These are phyloP conservation scores for Solanum megistacrolobum DNA, from an alignment of 257 asterid genomes.

Conservation along the genomic window DNA sequence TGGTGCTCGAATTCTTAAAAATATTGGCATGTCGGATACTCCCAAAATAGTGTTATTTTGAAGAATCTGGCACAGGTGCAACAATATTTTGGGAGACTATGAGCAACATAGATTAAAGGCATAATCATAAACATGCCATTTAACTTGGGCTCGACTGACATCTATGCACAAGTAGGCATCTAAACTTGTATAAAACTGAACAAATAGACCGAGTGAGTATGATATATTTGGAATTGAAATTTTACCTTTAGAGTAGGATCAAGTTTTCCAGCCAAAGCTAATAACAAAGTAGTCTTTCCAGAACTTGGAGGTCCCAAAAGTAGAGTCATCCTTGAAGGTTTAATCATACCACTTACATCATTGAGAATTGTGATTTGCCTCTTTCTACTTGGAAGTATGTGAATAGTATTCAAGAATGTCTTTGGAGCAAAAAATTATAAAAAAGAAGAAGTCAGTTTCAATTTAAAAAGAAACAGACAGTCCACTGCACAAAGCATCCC, in stretches of 20 bases:
- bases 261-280: slow-evolving; percentile 67
- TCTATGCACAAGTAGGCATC: no score
- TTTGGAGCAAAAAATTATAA: not conserved
- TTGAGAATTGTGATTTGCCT: slow-evolving; percentile 44
- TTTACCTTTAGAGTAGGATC: slow-evolving; percentile 38
- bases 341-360: slow-evolving; percentile 56
- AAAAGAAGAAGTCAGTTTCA: not conserved
- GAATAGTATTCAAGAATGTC: slow-evolving; percentile 17
- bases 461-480: not conserved
- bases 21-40: not conserved
- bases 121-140: no score
- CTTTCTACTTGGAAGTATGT: slow-evolving; percentile 35
- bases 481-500: not conserved
- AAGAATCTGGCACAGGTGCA: not conserved
- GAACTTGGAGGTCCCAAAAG: slow-evolving; percentile 4
- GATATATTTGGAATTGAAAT: not conserved
- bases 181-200: no score
- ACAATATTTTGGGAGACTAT: no score
- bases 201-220: no score
- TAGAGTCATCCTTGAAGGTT: slow-evolving; percentile 31
- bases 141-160: no score
- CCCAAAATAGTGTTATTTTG: not conserved
- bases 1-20: not conserved
- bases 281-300: slow-evolving; percentile 19
- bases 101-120: no score